Percentiles rank a stretch among this genome's conserved stretches.
Evolutionary conservation across 768 basidiomycete species (phyloP).

Genomic region (Zangia roseola): DNA sequence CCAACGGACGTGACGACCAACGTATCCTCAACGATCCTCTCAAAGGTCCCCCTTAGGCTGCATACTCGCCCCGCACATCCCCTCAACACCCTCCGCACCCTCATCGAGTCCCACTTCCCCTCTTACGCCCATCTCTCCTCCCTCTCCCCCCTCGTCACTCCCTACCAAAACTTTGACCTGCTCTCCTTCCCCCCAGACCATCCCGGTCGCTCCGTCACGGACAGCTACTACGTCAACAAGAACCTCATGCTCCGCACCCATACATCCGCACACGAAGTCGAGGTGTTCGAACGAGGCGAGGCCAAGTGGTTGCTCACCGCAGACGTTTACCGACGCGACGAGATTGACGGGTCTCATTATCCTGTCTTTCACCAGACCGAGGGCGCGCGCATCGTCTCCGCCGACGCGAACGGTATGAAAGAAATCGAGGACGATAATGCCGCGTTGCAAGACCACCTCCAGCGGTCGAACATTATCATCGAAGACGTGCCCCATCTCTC

Average conservation of each 20-base stretch:
- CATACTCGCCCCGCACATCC: slow-evolving; percentile 82
- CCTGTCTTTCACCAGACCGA: slow-evolving; percentile 99
- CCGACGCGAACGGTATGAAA: slow-evolving; percentile 53
- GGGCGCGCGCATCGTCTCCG: slow-evolving; percentile 79
- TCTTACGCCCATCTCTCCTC: slow-evolving; percentile 72
- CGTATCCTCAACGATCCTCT: slow-evolving; percentile 78
- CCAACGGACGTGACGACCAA: slow-evolving; percentile 81
- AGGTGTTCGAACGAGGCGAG: slow-evolving; percentile 74
- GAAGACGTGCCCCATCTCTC: slow-evolving; percentile 80
- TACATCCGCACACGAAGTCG: slow-evolving; percentile 98
- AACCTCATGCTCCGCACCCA: slow-evolving; percentile 93
- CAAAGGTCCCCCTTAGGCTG: slow-evolving; percentile 73
- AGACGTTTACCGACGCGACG: slow-evolving; percentile 97
- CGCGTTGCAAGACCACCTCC: slow-evolving; percentile 56
- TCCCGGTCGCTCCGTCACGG: slow-evolving; percentile 85
- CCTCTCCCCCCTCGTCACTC: slow-evolving; percentile 86
- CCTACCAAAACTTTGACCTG: slow-evolving; percentile 93
- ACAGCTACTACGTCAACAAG: slow-evolving; percentile 95
- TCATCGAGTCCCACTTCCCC: slow-evolving; percentile 84
- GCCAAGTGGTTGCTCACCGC: slow-evolving; percentile 90
- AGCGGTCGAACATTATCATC: slow-evolving; percentile 75
- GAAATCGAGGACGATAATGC: slow-evolving; percentile 73
- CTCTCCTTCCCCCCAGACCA: slow-evolving; percentile 93
- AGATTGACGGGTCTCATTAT: slow-evolving; percentile 95
- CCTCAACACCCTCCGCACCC: slow-evolving; percentile 75